These are phyloP conservation scores for Fusarium clavum DNA, from an alignment of 2,329 filamentous ascomycete genomes.

Conservation along the genomic window DNA sequence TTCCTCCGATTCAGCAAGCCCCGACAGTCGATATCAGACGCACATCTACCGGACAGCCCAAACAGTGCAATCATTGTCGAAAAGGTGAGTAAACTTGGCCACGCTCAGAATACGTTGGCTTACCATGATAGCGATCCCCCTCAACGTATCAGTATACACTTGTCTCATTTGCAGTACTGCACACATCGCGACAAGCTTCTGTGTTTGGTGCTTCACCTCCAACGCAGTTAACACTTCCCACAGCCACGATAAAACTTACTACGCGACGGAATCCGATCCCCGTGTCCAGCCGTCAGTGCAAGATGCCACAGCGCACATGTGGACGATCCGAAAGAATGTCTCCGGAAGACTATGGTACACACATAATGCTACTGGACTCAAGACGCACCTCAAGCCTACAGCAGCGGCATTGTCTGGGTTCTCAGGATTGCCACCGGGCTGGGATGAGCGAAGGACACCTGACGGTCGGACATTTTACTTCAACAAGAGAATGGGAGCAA, in stretches of 20 bases:
- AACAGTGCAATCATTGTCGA: constrained; percentile 36
- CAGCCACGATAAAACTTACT: constrained; percentile 44
- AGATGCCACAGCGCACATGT: constrained; percentile 35
- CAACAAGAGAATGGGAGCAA: constrained; percentile 37
- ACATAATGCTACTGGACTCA: constrained; percentile 42
- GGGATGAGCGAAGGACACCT: constrained; percentile 42
- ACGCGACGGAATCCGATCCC: constrained; percentile 44
- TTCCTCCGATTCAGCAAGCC: constrained; percentile 1
- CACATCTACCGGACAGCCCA: constrained; percentile 15
- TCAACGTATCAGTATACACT: constrained; percentile 43
- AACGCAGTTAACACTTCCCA: constrained; percentile 40
- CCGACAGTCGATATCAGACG: not conserved
- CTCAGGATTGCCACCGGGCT: constrained; percentile 38
- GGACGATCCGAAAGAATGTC: constrained; percentile 46
- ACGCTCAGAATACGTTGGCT: not conserved
- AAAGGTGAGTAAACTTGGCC: constrained; percentile 24
- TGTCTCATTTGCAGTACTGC: constrained; percentile 48
- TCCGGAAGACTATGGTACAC: constrained; percentile 45
- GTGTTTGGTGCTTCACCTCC: constrained; percentile 47
- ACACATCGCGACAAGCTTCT: constrained; percentile 32
- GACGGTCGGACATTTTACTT: constrained; percentile 44
- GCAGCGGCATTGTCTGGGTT: constrained; percentile 10
- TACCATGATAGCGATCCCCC: constrained; percentile 27
- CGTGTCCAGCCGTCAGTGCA: constrained; percentile 31
- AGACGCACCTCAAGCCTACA: constrained; percentile 44